Percentiles rank a stretch among this genome's conserved stretches.
These are phyloP conservation scores for Trichoderma brevicompactum DNA, from an alignment of 2,329 filamentous ascomycete genomes.

Conservation along the genomic window DNA sequence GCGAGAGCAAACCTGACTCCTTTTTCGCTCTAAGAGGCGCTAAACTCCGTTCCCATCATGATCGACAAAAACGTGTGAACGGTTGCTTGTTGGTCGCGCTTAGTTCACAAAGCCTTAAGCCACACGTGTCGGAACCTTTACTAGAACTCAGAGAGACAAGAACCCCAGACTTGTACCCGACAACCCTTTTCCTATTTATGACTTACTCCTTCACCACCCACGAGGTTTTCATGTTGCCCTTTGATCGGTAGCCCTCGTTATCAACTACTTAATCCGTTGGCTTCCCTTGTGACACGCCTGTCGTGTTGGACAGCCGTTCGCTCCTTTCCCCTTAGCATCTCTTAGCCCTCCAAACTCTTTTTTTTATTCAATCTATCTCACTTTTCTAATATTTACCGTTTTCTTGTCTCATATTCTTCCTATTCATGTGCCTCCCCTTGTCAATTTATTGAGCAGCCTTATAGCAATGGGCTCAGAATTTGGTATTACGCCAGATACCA, in stretches of 20 bases:
- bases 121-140: conserved; percentile 25
- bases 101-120: conserved; percentile 16
- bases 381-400: background rate
- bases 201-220: conserved; percentile 25
- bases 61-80: conserved; percentile 23
- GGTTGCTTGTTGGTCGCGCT: conserved; percentile 4
- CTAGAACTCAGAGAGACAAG: conserved; percentile 12
- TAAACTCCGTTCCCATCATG: conserved; percentile 22
- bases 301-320: conserved; percentile 20
- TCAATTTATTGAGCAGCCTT: conserved; percentile 4
- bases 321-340: conserved; percentile 16
- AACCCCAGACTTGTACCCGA: background rate
- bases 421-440: background rate
- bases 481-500: conserved; percentile 39
- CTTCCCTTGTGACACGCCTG: conserved; percentile 17
- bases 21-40: conserved; percentile 10
- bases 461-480: conserved; percentile 41
- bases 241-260: conserved; percentile 20
- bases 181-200: conserved; percentile 24
- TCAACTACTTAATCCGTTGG: conserved; percentile 15
- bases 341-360: background rate
- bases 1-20: background rate
- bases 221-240: conserved; percentile 22
- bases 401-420: background rate
- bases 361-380: background rate